These are phyloP conservation scores for Phycomyces blakesleeanus DNA, from an alignment of 192 early-diverging fungal species.

Conservation along the genomic window DNA sequence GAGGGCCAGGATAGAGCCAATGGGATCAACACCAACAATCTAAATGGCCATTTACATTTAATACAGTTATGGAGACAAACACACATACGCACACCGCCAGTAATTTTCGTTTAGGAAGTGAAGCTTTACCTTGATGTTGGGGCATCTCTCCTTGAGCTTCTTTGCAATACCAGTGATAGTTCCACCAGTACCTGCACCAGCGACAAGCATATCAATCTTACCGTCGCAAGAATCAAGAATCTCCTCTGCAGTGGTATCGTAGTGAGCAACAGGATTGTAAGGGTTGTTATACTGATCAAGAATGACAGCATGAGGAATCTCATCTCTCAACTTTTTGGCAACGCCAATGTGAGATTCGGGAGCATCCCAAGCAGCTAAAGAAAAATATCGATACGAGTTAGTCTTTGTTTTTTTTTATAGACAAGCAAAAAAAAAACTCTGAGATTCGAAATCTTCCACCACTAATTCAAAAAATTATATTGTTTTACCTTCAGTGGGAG, in stretches of 20 bases:
- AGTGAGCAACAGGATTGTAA: conserved; percentile 98
- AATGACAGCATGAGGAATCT: conserved; percentile 96
- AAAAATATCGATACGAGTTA: not conserved
- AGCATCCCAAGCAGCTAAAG: conserved; percentile 89
- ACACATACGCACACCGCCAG: too few species aligned
- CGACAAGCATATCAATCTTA: conserved; percentile 94
- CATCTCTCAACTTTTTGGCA: conserved; percentile 86
- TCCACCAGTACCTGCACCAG: conserved; percentile 95
- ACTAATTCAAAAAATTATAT: not conserved
- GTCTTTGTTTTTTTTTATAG: not conserved
- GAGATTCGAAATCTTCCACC: not conserved
- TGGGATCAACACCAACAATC: conserved; percentile 93
- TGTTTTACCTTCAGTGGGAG: conserved; percentile 78
- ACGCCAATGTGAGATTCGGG: conserved; percentile 99
- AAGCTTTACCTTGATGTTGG: conserved; percentile 58
- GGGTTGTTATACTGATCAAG: conserved; percentile 96
- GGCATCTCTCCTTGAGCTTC: conserved; percentile 93
- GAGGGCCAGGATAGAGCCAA: conserved; percentile 90
- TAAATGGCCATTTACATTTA: conserved; percentile 16
- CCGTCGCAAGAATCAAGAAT: conserved; percentile 77
- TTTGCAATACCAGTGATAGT: conserved; percentile 93
- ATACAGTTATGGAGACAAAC: too few species aligned
- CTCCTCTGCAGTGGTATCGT: conserved; percentile 88
- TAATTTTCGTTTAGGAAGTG: not conserved
- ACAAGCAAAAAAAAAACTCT: not conserved